A percentile compares a stretch with the other conserved stretches of the same genome.
Conservation (phyloP, 352 stramenopile genomes). For the Pythium monospermum region DNA sequence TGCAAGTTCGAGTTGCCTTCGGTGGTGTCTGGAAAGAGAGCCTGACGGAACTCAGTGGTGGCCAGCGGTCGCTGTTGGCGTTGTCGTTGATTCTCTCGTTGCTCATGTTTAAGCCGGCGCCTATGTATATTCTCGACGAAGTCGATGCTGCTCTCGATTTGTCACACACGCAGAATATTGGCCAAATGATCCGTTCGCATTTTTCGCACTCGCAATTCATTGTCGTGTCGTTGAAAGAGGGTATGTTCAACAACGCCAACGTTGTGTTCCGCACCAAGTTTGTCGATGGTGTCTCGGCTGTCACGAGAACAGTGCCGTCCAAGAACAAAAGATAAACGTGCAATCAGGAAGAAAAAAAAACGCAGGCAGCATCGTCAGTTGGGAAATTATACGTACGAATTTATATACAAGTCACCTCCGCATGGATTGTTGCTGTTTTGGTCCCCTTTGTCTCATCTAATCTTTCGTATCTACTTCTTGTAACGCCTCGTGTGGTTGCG, state of each 20-base stretch:
- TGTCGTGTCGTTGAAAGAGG: slow-evolving; percentile 99
- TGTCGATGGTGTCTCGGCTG: slow-evolving; percentile 99
- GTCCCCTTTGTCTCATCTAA: no score
- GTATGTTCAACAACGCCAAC: slow-evolving; percentile 99
- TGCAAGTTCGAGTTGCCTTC: slow-evolving; percentile 99
- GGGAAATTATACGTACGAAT: background rate
- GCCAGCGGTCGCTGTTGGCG: slow-evolving; percentile 98
- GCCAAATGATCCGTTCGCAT: slow-evolving; percentile 99
- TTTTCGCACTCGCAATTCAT: slow-evolving; percentile 99
- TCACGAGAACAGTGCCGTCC: slow-evolving; percentile 89
- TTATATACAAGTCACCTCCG: no score
- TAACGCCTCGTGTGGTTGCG: no score
- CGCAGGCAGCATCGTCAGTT: background rate
- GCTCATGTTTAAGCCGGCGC: slow-evolving; percentile 98
- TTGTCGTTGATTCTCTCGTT: slow-evolving; percentile 98
- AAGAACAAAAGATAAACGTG: slow-evolving; percentile 45
- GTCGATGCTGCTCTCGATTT: slow-evolving; percentile 99
- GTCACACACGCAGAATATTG: slow-evolving; percentile 99
- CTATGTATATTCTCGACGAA: slow-evolving; percentile 99
- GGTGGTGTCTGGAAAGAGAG: slow-evolving; percentile 99
- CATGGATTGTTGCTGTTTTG: no score
- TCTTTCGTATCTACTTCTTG: no score
- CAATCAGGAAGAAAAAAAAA: background rate
- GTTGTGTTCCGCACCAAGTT: slow-evolving; percentile 99
- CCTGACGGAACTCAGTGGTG: slow-evolving; percentile 97